Evolutionary conservation across 2,329 filamentous ascomycete species (phyloP).

Genomic region (Aspergillus novoparasiticus): DNA sequence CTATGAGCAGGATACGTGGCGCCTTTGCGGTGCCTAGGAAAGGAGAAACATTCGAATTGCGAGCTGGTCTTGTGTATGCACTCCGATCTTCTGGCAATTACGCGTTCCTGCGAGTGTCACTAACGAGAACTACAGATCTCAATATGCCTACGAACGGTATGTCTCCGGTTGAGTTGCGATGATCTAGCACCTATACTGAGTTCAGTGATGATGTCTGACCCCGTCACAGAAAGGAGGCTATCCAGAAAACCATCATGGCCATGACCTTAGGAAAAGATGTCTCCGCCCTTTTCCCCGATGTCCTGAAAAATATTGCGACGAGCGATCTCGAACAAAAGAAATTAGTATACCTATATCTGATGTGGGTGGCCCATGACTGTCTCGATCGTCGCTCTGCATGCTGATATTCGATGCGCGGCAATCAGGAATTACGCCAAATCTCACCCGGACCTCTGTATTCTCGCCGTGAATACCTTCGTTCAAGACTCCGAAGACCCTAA

Average conservation of each 20-base stretch:
- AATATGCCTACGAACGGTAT: slow-evolving; percentile 94
- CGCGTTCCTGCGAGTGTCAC: slow-evolving; percentile 29
- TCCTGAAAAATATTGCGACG: slow-evolving; percentile 98
- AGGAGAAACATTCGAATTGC: slow-evolving; percentile 96
- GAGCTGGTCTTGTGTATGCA: slow-evolving; percentile 77
- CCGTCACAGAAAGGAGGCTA: slow-evolving; percentile 78
- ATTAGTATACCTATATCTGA: slow-evolving; percentile 96
- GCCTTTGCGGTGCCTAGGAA: slow-evolving; percentile 92
- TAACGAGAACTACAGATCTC: slow-evolving; percentile 64
- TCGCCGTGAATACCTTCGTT: slow-evolving; percentile 98
- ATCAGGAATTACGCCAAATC: slow-evolving; percentile 98
- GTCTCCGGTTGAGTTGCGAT: slow-evolving; percentile 1
- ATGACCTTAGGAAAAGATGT: slow-evolving; percentile 99
- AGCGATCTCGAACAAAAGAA: slow-evolving; percentile 97
- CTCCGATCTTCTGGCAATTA: slow-evolving; percentile 8
- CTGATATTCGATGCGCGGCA: slow-evolving; percentile 24
- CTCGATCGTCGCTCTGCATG: slow-evolving; percentile 1
- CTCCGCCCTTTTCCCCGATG: slow-evolving; percentile 93
- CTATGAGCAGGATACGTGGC: slow-evolving; percentile 92
- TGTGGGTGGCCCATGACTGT: slow-evolving; percentile 60
- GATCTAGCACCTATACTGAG: not conserved
- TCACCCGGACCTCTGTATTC: slow-evolving; percentile 95
- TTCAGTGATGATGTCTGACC: slow-evolving; percentile 29
- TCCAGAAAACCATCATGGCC: slow-evolving; percentile 99
- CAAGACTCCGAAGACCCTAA: slow-evolving; percentile 99